phyloP scores from a whole-genome alignment of 768 basidiomycete species.

The Brasilioporus rufonigricans region DNA sequence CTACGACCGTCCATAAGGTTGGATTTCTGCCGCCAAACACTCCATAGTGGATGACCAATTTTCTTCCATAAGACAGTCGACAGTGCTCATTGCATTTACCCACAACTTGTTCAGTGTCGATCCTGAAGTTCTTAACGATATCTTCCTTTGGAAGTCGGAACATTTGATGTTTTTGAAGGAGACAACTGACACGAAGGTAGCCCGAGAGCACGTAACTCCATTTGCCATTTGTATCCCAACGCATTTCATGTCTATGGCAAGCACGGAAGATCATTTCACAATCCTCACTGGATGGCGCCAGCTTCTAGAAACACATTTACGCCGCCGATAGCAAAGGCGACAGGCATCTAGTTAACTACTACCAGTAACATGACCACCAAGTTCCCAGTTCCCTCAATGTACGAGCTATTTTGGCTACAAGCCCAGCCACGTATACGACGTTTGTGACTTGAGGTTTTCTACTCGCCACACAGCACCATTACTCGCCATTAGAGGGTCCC shows the following conservation, averaged over 20 bases:
- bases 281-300: constrained; percentile 40
- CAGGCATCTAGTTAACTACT: constrained; percentile 38
- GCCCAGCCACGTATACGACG: constrained; percentile 71
- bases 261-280: background rate
- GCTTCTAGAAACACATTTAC: constrained; percentile 42
- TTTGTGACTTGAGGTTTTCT: constrained; percentile 59
- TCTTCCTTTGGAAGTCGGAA: constrained; percentile 55
- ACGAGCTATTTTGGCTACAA: constrained; percentile 55
- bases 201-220: constrained; percentile 58
- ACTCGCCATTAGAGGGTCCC: no score
- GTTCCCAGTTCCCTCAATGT: no score
- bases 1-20: no score
- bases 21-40: no score
- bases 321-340: constrained; percentile 38
- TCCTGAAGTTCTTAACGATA: constrained; percentile 63
- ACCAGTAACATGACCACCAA: background rate
- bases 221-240: constrained; percentile 43
- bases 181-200: constrained; percentile 44
- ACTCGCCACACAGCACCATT: no score
- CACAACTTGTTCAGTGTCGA: no score
- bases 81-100: no score
- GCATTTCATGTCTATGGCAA: constrained; percentile 36
- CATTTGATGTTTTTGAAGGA: constrained; percentile 51
- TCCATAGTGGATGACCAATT: no score
- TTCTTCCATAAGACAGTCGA: no score